Evolutionary conservation across 441 rosid species (phyloP), one percentile per base, ranked within the genome.

Genomic region (Erysimum cheiri): DNA sequence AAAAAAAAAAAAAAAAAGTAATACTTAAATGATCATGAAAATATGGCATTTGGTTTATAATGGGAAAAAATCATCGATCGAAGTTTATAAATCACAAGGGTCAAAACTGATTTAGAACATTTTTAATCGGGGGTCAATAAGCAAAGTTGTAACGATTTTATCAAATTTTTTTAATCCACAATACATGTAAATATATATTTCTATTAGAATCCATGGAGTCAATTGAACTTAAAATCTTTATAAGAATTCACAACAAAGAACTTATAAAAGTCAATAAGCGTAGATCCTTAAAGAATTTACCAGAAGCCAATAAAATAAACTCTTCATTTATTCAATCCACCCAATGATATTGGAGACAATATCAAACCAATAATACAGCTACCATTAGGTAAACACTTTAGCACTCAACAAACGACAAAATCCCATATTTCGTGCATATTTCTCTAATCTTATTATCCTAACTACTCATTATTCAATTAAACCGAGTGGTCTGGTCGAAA

Each of bases 341-440:
- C 41, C 15, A 40, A 4, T 61, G 2, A 61, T 15, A 31, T 13
- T 49, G 58, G 31, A 14, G 4, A 14, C 15, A 10, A 31, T 6
- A 49, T 43, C 37, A 53, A 70, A 52, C 6, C 37, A 52, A 31
- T 40, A 53, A 60, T 52, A 61, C 47, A 62, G 11, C 48, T 56
- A 63, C 36, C 3, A 54, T 46, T 44, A 43, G 8, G 57, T 71
- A 55, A 26, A 55, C 64, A 67, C 76, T 55, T 1, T 43, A 52
- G 14, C 36, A 55, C 49, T 55, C 50, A 63, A 32, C 36, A 64
- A 14, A 52, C 12, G 70, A 65, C 60, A 65, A 72, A 28, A 72
- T 46, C 64, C 17, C 70, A 15, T 12, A 15, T 33, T 49, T 54
- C 26, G 17, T 54, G 56, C 14, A 8, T 44, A 43, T 7, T 0